Percentiles rank a stretch among this genome's conserved stretches.
Evolutionary conservation across 1,139 yeast genomes (phyloP).

Genomic region (Tardiomyces blankii): DNA sequence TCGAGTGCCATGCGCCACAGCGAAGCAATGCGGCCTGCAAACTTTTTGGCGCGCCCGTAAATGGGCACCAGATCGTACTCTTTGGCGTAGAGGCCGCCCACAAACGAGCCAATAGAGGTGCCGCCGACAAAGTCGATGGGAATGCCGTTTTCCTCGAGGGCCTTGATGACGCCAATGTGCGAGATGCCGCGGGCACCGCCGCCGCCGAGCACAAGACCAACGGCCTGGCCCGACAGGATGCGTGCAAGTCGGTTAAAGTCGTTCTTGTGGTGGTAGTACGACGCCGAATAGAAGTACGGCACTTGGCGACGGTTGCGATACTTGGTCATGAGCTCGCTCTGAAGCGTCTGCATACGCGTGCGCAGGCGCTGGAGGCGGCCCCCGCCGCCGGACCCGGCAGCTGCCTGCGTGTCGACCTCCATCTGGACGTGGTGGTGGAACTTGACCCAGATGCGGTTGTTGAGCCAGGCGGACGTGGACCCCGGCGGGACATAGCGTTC

Average conservation of each 20-base stretch:
- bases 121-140: conserved; percentile 95
- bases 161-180: conserved; percentile 85
- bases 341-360: conserved; percentile 21
- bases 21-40: conserved; percentile 72
- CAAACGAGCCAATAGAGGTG: conserved; percentile 90
- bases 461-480: conserved; percentile 74
- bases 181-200: conserved; percentile 97
- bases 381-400: neutral
- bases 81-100: conserved; percentile 89
- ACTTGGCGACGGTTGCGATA: conserved; percentile 19
- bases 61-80: conserved; percentile 88
- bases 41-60: conserved; percentile 80
- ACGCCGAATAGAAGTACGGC: conserved; percentile 25
- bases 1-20: conserved; percentile 79
- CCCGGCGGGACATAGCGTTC: conserved; percentile 80
- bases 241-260: conserved; percentile 87
- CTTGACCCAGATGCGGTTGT: conserved; percentile 79
- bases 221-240: conserved; percentile 81
- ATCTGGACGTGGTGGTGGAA: conserved; percentile 80
- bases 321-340: conserved; percentile 23
- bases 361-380: neutral
- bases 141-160: conserved; percentile 86
- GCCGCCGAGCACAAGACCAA: conserved; percentile 91
- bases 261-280: conserved; percentile 56
- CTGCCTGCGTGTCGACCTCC: conserved; percentile 11